phyloP scores from a whole-genome alignment of 805 yeast species.

The Candida jianshihensis region DNA sequence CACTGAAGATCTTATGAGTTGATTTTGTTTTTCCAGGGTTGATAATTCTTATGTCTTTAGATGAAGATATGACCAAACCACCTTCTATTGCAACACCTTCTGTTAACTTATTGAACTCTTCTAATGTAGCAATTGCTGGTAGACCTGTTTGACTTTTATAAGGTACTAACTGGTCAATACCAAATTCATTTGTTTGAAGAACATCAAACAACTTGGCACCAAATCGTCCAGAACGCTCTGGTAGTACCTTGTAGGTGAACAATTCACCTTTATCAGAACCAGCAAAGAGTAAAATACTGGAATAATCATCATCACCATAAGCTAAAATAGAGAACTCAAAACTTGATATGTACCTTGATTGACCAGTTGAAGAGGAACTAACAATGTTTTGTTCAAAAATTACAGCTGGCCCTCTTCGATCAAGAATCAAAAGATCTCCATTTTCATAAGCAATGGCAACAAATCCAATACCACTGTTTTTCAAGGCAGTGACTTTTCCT shows the following conservation, averaged over 20 bases:
- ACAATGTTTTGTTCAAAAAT: constrained; percentile 37
- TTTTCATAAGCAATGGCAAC: constrained; percentile 70
- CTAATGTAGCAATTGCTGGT: constrained; percentile 57
- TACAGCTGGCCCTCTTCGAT: constrained; percentile 72
- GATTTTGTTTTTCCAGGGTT: constrained; percentile 55
- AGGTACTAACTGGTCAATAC: constrained; percentile 50
- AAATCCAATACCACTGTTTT: constrained; percentile 74
- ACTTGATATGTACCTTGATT: constrained; percentile 38
- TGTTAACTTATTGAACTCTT: constrained; percentile 48
- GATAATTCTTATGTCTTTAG: constrained; percentile 54
- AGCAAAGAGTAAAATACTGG: constrained; percentile 64
- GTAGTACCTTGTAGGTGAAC: constrained; percentile 55
- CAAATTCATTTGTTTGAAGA: constrained; percentile 42
- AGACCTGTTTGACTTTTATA: constrained; percentile 53
- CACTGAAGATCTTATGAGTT: constrained; percentile 54
- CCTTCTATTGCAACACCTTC: constrained; percentile 61
- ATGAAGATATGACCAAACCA: constrained; percentile 46
- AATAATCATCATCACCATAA: constrained; percentile 56
- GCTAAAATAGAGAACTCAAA: constrained; percentile 72
- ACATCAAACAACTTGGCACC: constrained; percentile 44
- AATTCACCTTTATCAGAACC: constrained; percentile 78
- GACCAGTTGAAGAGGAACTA: constrained; percentile 17
- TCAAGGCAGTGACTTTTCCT: constrained; percentile 52
- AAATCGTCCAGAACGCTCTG: constrained; percentile 56
- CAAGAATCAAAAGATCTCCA: constrained; percentile 72